Evolutionary conservation across 495 filamentous ascomycete genomes (phyloP).

Genomic region (Neurospora hispaniola): DNA sequence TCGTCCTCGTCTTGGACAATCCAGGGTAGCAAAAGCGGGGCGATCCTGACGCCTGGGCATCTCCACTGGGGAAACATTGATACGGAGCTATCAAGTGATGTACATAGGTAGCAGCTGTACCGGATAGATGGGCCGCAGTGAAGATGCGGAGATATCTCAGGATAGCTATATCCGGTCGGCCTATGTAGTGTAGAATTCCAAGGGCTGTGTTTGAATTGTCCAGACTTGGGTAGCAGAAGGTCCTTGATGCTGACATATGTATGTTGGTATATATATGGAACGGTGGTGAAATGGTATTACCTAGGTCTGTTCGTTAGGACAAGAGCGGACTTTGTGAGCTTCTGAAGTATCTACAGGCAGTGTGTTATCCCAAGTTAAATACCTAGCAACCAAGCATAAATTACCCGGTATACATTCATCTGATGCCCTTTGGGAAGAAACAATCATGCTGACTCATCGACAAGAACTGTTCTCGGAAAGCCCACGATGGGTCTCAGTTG

Average conservation of each 20-base stretch:
- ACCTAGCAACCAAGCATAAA: no score
- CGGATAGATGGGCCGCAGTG: neutral
- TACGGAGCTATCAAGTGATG: neutral
- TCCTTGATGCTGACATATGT: neutral
- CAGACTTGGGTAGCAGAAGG: neutral
- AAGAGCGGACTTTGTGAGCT: neutral
- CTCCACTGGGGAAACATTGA: neutral
- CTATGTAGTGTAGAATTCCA: no score
- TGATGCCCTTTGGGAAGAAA: neutral
- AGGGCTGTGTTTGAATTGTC: neutral
- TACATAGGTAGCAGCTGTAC: neutral
- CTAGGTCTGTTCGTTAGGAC: neutral
- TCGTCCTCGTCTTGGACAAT: neutral
- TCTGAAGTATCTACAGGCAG: neutral
- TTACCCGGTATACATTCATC: neutral
- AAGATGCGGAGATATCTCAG: neutral
- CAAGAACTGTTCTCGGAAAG: neutral
- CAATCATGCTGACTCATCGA: neutral
- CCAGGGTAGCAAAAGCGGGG: neutral
- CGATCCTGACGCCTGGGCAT: neutral
- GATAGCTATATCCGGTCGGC: neutral
- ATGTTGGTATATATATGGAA: neutral
- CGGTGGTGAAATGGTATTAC: neutral
- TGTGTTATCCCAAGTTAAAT: no score
- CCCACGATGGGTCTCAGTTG: neutral